Evolutionary conservation across 441 rosid genomes (phyloP).

Genomic region (Hura crepitans): DNA sequence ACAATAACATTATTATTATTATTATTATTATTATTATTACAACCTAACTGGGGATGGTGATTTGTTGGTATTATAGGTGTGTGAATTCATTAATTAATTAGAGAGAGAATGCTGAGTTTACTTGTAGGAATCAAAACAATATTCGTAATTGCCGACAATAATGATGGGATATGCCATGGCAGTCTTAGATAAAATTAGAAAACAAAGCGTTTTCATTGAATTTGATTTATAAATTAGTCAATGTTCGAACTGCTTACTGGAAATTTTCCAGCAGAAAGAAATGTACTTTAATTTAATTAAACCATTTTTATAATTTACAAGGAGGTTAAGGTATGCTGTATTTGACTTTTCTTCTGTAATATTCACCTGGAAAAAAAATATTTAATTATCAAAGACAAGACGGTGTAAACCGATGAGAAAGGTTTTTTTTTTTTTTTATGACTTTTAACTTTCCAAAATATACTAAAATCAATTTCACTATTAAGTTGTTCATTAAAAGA

Average conservation of each 20-base stretch:
- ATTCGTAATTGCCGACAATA: neutral
- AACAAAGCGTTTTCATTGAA: neutral
- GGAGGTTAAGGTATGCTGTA: slow-evolving; percentile 9
- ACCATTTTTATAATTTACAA: neutral
- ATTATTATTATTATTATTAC: neutral
- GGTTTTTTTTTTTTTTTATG: too few species aligned
- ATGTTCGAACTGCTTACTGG: neutral
- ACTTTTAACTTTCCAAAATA: too few species aligned
- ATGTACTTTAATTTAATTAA: neutral
- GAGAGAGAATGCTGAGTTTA: neutral
- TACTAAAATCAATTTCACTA: too few species aligned
- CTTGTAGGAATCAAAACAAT: neutral
- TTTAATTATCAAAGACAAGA: neutral
- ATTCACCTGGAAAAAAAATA: neutral
- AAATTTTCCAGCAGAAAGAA: neutral
- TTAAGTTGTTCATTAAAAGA: too few species aligned
- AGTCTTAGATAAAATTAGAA: neutral
- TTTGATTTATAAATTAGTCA: neutral
- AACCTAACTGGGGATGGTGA: too few species aligned
- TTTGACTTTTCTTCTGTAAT: slow-evolving; percentile 17
- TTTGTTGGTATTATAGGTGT: too few species aligned
- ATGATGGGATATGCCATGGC: neutral
- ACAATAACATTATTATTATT: neutral
- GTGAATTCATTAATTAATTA: neutral
- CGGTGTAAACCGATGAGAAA: neutral